These are phyloP conservation scores for Fremontodendron californicum DNA, from an alignment of 345 rosid species.

Conservation along the genomic window DNA sequence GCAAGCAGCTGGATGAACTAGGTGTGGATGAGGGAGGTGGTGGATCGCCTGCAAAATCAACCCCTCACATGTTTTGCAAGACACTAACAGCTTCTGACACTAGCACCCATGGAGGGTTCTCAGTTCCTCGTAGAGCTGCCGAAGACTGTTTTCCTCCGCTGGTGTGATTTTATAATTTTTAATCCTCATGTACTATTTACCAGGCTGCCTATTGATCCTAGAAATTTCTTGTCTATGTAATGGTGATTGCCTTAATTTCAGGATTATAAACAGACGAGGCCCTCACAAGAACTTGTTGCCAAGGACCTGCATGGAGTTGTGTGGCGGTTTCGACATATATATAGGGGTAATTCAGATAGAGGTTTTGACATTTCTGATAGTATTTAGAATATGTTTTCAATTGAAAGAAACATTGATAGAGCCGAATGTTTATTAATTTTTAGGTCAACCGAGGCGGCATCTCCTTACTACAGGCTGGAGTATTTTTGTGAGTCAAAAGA, in stretches of 20 bases:
- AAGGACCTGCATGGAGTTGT: constrained; percentile 95
- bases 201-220: neutral
- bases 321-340: constrained; percentile 97
- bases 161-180: constrained; percentile 36
- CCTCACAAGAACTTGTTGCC: constrained; percentile 98
- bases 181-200: neutral
- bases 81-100: constrained; percentile 98
- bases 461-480: constrained; percentile 99
- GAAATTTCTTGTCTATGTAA: neutral
- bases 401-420: constrained; percentile 11
- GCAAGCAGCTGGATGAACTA: constrained; percentile 43
- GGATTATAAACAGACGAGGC: constrained; percentile 94
- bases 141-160: constrained; percentile 99
- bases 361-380: neutral
- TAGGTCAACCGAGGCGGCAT: constrained; percentile 99
- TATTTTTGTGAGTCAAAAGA: constrained; percentile 92
- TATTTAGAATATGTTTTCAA: constrained; percentile 8
- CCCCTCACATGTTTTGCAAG: constrained; percentile 98
- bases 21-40: constrained; percentile 66
- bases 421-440: neutral
- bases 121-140: constrained; percentile 98
- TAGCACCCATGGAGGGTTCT: constrained; percentile 98
- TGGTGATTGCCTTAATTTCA: constrained; percentile 19
- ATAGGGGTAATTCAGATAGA: constrained; percentile 53
- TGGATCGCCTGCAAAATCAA: constrained; percentile 55